Percentiles rank a stretch among this genome's conserved stretches.
These are phyloP conservation scores for Fusarium musae DNA, from an alignment of 2,329 filamentous ascomycete species.

Conservation along the genomic window DNA sequence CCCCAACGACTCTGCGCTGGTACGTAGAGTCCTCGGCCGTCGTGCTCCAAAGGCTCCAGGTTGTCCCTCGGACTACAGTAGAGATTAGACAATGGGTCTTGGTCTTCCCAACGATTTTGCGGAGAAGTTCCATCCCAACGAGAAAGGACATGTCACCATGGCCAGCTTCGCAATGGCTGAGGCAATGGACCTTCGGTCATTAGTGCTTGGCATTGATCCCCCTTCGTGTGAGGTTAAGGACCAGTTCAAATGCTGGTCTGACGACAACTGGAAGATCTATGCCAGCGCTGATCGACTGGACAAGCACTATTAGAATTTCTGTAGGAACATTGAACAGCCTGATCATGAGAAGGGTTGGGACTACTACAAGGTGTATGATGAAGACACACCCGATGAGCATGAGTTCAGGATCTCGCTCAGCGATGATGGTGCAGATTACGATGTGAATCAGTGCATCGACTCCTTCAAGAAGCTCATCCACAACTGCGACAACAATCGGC, in stretches of 20 bases:
- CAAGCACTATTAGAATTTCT: not conserved
- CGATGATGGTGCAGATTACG: not conserved
- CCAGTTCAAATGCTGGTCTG: not conserved
- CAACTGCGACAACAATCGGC: not conserved
- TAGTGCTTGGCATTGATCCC: not conserved
- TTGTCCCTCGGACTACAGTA: not conserved
- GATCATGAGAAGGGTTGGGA: not conserved
- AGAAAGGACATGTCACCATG: not conserved
- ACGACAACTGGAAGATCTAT: not conserved
- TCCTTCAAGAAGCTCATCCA: not conserved
- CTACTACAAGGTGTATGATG: not conserved
- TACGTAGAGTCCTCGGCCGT: not conserved
- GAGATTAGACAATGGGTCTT: not conserved
- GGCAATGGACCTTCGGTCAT: not conserved
- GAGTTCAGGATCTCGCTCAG: not conserved
- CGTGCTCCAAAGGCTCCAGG: not conserved
- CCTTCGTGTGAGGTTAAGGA: not conserved
- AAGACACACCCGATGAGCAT: not conserved
- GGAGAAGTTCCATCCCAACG: not conserved
- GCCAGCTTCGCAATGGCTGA: not conserved
- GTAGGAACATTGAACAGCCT: not conserved
- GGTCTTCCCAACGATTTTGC: not conserved
- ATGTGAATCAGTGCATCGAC: not conserved
- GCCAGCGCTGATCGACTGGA: not conserved
- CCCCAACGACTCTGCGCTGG: not conserved